phyloP scores from a whole-genome alignment of 192 early-diverging fungal genomes.

The Funneliformis mosseae region DNA sequence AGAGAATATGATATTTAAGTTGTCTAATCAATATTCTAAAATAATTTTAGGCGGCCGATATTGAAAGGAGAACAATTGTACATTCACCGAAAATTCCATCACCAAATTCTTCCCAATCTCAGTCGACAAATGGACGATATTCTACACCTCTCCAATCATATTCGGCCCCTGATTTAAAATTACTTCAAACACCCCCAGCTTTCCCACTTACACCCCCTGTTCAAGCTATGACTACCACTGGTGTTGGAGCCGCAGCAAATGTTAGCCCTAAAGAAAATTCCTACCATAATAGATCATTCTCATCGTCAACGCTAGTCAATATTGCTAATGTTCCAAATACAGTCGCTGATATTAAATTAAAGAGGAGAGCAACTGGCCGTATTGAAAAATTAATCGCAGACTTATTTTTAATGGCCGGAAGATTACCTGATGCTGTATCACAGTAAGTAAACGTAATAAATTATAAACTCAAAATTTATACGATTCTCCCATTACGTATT shows the following conservation, averaged over 20 bases:
- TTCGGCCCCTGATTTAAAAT: conserved; percentile 38
- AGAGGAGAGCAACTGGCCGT: conserved; percentile 68
- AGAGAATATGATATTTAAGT: background rate
- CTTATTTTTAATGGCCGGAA: conserved; percentile 73
- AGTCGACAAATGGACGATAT: conserved; percentile 30
- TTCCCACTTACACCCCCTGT: conserved; percentile 47
- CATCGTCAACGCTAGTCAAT: conserved; percentile 38
- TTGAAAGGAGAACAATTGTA: conserved; percentile 64
- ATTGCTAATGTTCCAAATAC: conserved; percentile 36
- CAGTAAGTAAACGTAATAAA: conserved; percentile 41
- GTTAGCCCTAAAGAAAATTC: conserved; percentile 35
- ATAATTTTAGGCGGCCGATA: conserved; percentile 46
- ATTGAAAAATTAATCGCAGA: conserved; percentile 77
- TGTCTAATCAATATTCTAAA: background rate
- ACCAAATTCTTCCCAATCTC: conserved; percentile 24
- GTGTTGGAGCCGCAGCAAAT: conserved; percentile 31
- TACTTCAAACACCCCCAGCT: conserved; percentile 30
- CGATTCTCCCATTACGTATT: background rate
- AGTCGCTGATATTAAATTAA: conserved; percentile 45
- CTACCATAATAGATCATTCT: conserved; percentile 43
- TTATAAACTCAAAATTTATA: background rate
- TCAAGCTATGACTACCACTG: conserved; percentile 49
- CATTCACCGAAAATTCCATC: conserved; percentile 44
- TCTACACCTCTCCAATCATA: conserved; percentile 11
- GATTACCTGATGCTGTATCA: conserved; percentile 68